phyloP scores from a whole-genome alignment of 179 eudicot species.

The Beta macrorhiza region DNA sequence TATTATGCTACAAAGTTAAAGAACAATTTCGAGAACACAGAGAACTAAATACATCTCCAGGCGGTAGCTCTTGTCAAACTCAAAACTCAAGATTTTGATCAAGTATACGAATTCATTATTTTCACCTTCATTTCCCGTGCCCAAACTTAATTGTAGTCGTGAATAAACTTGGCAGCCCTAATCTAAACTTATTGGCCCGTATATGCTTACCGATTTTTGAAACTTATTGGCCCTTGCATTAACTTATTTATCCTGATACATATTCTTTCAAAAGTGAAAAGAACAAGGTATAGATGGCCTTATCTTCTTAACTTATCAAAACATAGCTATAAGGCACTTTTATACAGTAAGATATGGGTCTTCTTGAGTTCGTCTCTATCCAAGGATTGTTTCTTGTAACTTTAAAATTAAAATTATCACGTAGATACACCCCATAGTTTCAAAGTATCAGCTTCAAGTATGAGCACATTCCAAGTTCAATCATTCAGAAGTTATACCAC shows the following conservation, averaged over 20 bases:
- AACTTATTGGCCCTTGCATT: neutral
- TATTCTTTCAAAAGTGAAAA: neutral
- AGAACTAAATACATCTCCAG: neutral
- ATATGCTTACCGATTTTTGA: neutral
- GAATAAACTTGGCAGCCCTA: neutral
- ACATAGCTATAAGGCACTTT: neutral
- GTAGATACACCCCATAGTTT: neutral
- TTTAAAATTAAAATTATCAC: neutral
- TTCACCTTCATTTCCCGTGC: neutral
- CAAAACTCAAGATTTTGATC: neutral
- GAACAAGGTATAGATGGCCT: neutral
- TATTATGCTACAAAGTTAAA: neutral
- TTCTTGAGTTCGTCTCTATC: neutral
- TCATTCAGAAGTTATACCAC: constrained; percentile 1
- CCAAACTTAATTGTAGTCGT: neutral
- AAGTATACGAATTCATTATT: too few species aligned
- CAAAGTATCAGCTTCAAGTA: neutral
- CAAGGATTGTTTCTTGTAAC: neutral
- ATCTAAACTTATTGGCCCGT: neutral
- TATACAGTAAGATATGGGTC: neutral
- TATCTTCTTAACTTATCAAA: neutral
- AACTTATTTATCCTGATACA: neutral
- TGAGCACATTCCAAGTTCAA: neutral
- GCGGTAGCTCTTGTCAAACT: neutral
- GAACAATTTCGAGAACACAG: neutral